Percentiles rank a stretch among this genome's conserved stretches.
Evolutionary conservation across 768 basidiomycete species (phyloP).

Genomic region (Phylloporus scabripes): DNA sequence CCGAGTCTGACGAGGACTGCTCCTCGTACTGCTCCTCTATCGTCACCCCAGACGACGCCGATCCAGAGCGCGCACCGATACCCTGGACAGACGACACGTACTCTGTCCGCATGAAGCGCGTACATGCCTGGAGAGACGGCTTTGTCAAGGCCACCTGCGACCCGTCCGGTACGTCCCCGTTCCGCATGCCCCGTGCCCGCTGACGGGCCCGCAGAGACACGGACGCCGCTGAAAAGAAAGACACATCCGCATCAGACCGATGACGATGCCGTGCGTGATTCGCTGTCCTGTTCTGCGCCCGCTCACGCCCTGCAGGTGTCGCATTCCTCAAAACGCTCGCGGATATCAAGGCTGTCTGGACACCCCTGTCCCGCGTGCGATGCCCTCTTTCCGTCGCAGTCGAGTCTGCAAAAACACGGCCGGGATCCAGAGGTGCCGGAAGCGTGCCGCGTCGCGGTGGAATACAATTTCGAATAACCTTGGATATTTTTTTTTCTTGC

Average conservation of each 20-base stretch:
- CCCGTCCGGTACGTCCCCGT: constrained; percentile 36
- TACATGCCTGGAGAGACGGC: constrained; percentile 66
- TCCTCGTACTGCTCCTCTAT: constrained; percentile 74
- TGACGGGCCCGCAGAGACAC: constrained; percentile 12
- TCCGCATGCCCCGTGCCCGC: neutral
- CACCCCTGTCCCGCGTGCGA: constrained; percentile 77
- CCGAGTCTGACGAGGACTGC: constrained; percentile 39
- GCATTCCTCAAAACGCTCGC: constrained; percentile 54
- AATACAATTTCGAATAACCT: constrained; percentile 61
- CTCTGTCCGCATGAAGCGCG: constrained; percentile 54
- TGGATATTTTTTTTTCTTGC: neutral
- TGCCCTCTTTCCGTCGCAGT: constrained; percentile 53
- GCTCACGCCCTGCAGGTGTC: constrained; percentile 37
- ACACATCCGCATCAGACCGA: constrained; percentile 35
- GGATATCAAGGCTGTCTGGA: constrained; percentile 39
- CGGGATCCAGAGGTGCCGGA: constrained; percentile 48
- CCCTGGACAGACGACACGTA: constrained; percentile 46
- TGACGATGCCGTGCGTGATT: constrained; percentile 37
- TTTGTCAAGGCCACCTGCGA: constrained; percentile 42
- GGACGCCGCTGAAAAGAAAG: constrained; percentile 44
- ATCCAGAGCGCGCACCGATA: constrained; percentile 18
- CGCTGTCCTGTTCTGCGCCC: neutral
- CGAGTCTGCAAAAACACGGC: constrained; percentile 59
- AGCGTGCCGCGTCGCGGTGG: constrained; percentile 68
- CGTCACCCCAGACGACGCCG: constrained; percentile 35